Base-by-base conservation (phyloP, 2,329 filamentous ascomycete species). In the Monosporascus sp. region DNA sequence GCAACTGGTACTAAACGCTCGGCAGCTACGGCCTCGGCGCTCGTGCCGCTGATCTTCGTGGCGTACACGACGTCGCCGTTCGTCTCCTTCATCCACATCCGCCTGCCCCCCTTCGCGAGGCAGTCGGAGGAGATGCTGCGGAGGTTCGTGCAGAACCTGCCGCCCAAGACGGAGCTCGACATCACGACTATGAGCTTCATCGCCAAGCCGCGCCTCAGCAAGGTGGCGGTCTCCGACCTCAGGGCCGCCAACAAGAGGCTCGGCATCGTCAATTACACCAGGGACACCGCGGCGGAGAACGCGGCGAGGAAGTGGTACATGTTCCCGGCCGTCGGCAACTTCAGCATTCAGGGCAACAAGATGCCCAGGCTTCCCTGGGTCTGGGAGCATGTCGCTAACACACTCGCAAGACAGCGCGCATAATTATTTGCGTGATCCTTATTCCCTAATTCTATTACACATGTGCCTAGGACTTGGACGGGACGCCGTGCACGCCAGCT, bases 41-140 rank as follows among this genome's bases (percentile, higher is more conserved):
- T 86, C 38, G 69, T 88, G 8, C 89, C 89, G 3, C 73, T 91
- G 61, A 53, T 82, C 37, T 82, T 85, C 63, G 77, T 90, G 22
- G 75, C 79, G 37, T 87, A 84, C 67, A 79, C 80, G 47, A 84
- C 86, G 2, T 77, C 82, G 0, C 87, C 89, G 3, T 89, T 88
- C 64, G 88, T 93, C 7, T 84, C 84, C 41, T 84, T 85, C 64
- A 78, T 94, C 55, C 83, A 88, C 68, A 72, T 94, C 49, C 79
- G 81, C 22, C 75, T 92, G 2, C 90, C 90, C 0, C 67, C 75
- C 1, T 80, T 79, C 59, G 88, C 87, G 17, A 82, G 87, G 45
- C 70, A 76, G 40, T 87, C 85, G 1, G 79, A 78, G 37, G 72
- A 78, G 27, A 70, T 78, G 49, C 72, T 88, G 22, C 70, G 77